phyloP scores from a whole-genome alignment of 2,329 filamentous ascomycete species.

The Ilyonectria destructans region DNA sequence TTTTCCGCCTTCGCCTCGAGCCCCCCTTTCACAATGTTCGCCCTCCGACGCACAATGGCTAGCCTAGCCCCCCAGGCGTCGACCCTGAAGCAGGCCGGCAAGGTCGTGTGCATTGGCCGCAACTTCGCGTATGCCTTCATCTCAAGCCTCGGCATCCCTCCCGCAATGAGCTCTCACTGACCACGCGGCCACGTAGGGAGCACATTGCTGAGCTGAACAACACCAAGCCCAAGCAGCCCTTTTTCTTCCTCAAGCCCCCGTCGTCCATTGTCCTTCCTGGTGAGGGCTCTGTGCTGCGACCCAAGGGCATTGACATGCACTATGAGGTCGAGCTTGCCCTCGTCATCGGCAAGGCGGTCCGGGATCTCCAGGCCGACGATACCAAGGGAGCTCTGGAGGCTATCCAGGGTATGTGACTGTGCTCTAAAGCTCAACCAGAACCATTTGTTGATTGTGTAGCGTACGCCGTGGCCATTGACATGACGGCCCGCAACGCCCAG shows the following conservation, averaged over 20 bases:
- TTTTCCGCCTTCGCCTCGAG: not conserved
- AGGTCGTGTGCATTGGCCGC: conserved; percentile 94
- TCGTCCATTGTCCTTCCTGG: conserved; percentile 87
- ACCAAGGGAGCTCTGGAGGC: conserved; percentile 83
- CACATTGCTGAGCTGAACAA: conserved; percentile 95
- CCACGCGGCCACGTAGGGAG: conserved; percentile 70
- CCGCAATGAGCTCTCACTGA: conserved; percentile 30
- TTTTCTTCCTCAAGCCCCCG: conserved; percentile 98
- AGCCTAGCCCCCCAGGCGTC: conserved; percentile 61
- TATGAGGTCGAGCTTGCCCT: conserved; percentile 96
- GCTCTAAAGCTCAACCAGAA: not conserved
- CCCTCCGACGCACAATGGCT: conserved; percentile 57
- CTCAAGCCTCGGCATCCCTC: conserved; percentile 31
- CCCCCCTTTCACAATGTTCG: conserved; percentile 52
- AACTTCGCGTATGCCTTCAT: conserved; percentile 87
- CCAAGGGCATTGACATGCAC: conserved; percentile 88
- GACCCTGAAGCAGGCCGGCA: conserved; percentile 70
- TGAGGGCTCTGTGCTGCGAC: conserved; percentile 85
- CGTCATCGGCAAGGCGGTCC: conserved; percentile 86
- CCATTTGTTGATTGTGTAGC: conserved; percentile 61
- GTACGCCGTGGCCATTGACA: conserved; percentile 94
- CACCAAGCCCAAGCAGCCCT: conserved; percentile 90
- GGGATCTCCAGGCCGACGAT: conserved; percentile 83
- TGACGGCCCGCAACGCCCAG: conserved; percentile 96
- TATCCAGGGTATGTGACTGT: conserved; percentile 76